Percentiles rank a stretch among this genome's conserved stretches.
These are phyloP conservation scores for Calvatia gigantea DNA, from an alignment of 768 basidiomycete genomes.

Conservation along the genomic window DNA sequence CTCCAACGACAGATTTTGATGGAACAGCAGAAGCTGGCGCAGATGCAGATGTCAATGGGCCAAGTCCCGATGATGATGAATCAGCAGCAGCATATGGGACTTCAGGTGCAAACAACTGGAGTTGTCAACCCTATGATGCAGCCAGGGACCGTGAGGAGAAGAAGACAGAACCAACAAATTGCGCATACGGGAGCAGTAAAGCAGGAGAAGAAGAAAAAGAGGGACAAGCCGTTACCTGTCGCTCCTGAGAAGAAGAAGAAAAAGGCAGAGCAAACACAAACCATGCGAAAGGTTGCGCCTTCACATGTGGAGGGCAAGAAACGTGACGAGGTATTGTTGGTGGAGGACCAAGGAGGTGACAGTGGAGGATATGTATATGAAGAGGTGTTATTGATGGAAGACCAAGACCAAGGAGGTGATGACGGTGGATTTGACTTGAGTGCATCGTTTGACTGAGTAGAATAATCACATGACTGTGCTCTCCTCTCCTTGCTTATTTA, in stretches of 20 bases:
- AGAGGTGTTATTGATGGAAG: not conserved
- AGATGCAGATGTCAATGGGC: constrained; percentile 1
- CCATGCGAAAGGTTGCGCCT: not conserved
- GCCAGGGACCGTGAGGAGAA: not conserved
- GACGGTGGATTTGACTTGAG: not conserved
- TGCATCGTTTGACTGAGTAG: too few relatives aligned
- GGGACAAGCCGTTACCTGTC: constrained; percentile 1
- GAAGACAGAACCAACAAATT: not conserved
- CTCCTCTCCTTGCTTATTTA: too few relatives aligned
- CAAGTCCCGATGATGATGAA: constrained; percentile 12
- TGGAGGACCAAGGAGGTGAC: not conserved
- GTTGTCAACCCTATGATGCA: not conserved
- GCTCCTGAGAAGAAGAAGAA: constrained; percentile 3
- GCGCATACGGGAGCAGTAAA: not conserved
- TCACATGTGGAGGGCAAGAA: not conserved
- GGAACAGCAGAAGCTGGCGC: constrained; percentile 12
- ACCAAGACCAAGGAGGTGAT: not conserved
- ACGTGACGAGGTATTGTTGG: not conserved
- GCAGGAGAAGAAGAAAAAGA: not conserved
- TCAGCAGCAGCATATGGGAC: constrained; percentile 12
- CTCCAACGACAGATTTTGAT: constrained; percentile 2
- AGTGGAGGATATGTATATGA: not conserved
- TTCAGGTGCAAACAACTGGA: constrained; percentile 3
- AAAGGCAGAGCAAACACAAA: not conserved
- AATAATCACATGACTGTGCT: too few relatives aligned